phyloP scores from a whole-genome alignment of 2,329 filamentous ascomycete genomes.

The Fusarium multiceps region DNA sequence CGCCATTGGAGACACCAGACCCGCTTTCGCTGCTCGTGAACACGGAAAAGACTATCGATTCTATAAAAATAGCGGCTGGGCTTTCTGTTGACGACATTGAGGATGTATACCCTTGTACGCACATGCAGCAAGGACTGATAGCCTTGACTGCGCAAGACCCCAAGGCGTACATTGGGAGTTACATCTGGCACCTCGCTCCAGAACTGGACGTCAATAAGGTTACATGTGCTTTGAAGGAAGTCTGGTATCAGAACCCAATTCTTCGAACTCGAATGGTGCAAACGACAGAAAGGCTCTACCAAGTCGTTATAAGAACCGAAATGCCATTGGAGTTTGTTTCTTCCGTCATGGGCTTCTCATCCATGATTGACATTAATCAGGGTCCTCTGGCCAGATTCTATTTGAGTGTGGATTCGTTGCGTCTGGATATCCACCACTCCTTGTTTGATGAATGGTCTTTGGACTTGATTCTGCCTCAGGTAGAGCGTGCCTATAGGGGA shows the following conservation, averaged over 20 bases:
- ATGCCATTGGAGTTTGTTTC: not conserved
- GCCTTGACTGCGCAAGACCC: slow-evolving; percentile 3
- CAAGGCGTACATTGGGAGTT: not conserved
- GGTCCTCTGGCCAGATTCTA: not conserved
- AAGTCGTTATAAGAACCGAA: not conserved
- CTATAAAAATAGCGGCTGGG: not conserved
- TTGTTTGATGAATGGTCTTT: slow-evolving; percentile 12
- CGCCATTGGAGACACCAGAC: not conserved
- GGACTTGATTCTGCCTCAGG: not conserved
- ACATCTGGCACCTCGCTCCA: not conserved
- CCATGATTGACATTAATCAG: not conserved
- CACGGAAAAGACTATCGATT: rapidly evolving
- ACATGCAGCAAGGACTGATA: slow-evolving; percentile 5
- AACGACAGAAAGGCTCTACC: not conserved
- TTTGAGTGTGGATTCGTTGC: not conserved
- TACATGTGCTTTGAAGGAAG: not conserved
- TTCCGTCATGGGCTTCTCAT: not conserved
- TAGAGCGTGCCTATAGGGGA: not conserved
- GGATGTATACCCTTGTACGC: slow-evolving; percentile 1
- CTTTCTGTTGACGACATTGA: not conserved
- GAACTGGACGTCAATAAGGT: not conserved
- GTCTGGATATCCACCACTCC: not conserved
- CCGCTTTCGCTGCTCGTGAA: not conserved
- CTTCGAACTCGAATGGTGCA: not conserved
- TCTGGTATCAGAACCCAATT: not conserved